Conservation (phyloP, 345 rosid genomes). For the Citrus mangshanensis region DNA sequence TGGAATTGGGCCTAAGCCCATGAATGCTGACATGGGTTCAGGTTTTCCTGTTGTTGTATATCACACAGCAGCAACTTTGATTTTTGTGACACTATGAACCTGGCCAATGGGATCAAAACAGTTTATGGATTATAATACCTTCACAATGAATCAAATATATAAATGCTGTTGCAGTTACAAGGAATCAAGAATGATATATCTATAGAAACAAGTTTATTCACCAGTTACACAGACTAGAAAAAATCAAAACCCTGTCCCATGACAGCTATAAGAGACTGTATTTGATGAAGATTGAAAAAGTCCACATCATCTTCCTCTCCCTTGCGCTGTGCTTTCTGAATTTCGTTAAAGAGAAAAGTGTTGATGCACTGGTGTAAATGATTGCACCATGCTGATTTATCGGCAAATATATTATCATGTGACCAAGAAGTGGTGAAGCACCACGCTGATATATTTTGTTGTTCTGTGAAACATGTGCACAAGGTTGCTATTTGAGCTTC, state of each 20-base stretch:
- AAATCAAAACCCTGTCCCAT: background rate
- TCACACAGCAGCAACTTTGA: background rate
- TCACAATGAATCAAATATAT: background rate
- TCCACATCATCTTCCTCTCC: slow-evolving; percentile 1
- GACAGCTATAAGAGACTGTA: background rate
- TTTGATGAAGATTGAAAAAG: background rate
- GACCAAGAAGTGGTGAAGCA: background rate
- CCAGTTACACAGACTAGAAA: background rate
- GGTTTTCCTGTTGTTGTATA: slow-evolving; percentile 1
- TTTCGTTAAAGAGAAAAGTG: background rate
- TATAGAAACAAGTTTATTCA: background rate
- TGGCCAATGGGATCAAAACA: slow-evolving; percentile 1
- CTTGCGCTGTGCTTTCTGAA: background rate
- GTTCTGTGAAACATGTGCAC: background rate
- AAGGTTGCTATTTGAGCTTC: background rate
- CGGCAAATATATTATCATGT: background rate
- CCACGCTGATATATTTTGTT: background rate
- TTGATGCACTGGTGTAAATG: background rate
- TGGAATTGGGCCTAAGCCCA: background rate
- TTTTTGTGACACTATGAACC: background rate
- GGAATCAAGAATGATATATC: background rate
- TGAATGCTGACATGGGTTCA: background rate
- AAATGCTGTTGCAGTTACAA: background rate
- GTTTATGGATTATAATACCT: background rate
- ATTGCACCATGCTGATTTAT: background rate